Evolutionary conservation across 257 asterid species (phyloP), one percentile per base, ranked within the genome.

Genomic region (Plantago ovata): DNA sequence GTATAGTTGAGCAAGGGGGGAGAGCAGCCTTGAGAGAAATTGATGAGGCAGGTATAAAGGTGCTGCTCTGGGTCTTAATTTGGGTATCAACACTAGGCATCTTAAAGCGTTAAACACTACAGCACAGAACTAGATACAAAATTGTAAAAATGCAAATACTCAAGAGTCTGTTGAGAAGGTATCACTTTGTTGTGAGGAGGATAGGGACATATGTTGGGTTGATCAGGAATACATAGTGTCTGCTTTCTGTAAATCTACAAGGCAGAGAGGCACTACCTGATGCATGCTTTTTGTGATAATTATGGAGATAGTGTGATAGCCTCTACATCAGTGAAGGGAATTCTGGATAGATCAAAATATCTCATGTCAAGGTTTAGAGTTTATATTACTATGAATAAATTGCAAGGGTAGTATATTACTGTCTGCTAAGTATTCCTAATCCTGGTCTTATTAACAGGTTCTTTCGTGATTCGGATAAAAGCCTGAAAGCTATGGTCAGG

Each of bases 391-490:
- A 45, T 15, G 60, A 43, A 2, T 45, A 21, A 23, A 10, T 18
- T 53, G 15, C 14, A 33, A n/a, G n/a, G n/a, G n/a, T n/a, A n/a
- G n/a, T n/a, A 21, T 39, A 38, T 36, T 22, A 18, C 21, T 6
- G 24, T 39, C 22, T 56, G 9, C 61, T 61, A 38, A 32, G 43
- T 32, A 58, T 10, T 36, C 33, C 46, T 19, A 66, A 8, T 52
- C 28, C 44, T 60, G 51, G 39, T 47, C 54, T 39, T 52, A 47
- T 40, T 56, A 40, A 57, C 83, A 84, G 94, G 94, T 75, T 84
- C 94, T 12, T 84, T 84, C 48, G 86, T 84, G 61, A 51, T 84
- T 21, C 84, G 89, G 38, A 73, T 84, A 50, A 84, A 84, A 75
- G 89, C 87, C 62, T 84, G 82, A 81, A 14, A 53, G 36, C 1